Conservation (phyloP, 306 rosid genomes). For the Sphenostylis stenocarpa region DNA sequence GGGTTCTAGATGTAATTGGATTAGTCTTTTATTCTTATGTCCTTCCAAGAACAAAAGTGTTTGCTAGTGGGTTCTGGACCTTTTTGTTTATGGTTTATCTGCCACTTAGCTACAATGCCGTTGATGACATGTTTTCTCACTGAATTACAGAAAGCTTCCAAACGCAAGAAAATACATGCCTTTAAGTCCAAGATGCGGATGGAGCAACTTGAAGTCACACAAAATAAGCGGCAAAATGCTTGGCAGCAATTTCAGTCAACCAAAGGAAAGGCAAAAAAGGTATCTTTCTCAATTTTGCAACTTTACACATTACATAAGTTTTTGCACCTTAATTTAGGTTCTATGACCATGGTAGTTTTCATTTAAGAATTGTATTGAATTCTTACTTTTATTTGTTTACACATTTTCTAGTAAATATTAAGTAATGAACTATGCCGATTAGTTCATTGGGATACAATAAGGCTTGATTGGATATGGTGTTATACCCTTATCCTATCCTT, state of each 20-base stretch:
- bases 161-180: slow-evolving; percentile 94
- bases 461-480: not conserved
- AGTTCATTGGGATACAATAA: not conserved
- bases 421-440: not conserved
- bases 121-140: slow-evolving; percentile 33
- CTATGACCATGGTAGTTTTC: slow-evolving; percentile 7
- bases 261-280: slow-evolving; percentile 98
- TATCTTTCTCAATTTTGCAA: slow-evolving; percentile 26
- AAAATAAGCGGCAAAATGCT: slow-evolving; percentile 96
- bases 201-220: slow-evolving; percentile 96
- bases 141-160: slow-evolving; percentile 68
- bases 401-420: not conserved
- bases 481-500: not conserved
- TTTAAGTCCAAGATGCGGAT: slow-evolving; percentile 97
- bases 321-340: not conserved
- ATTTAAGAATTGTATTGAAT: not conserved
- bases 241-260: slow-evolving; percentile 98
- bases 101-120: slow-evolving; percentile 13
- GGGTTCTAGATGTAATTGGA: not conserved
- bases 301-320: not conserved
- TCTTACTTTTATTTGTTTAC: not conserved
- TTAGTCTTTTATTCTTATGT: not conserved
- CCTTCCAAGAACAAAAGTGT: not conserved
- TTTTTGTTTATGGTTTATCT: not conserved
- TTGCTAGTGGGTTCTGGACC: slow-evolving; percentile 7